A percentile compares a stretch with the other conserved stretches of the same genome.
phyloP scores from a whole-genome alignment of 257 asterid species.

The Solanum stenotomum region DNA sequence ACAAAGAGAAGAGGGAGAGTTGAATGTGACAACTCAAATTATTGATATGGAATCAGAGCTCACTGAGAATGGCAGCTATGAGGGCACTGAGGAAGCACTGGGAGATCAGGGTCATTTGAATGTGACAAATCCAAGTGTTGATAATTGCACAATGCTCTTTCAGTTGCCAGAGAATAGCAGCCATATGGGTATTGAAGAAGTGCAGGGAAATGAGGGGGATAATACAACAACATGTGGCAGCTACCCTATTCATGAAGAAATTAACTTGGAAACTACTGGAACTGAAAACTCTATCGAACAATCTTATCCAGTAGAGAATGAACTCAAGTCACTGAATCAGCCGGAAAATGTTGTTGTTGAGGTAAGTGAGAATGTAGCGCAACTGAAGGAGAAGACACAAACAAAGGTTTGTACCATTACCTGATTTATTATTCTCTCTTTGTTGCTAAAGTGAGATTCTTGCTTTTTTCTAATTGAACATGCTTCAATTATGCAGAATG shows the following conservation, averaged over 20 bases:
- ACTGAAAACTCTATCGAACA: constrained; percentile 14
- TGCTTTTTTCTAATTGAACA: constrained; percentile 3
- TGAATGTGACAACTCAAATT: background rate
- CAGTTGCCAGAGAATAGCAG: background rate
- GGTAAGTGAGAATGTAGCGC: constrained; percentile 4
- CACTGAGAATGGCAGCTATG: background rate
- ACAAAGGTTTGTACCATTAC: constrained; percentile 17
- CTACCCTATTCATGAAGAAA: background rate
- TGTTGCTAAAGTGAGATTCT: background rate
- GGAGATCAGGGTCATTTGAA: constrained; percentile 7
- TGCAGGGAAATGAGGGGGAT: constrained; percentile 6
- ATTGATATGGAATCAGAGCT: background rate
- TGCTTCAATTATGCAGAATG: constrained; percentile 25
- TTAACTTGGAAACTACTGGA: constrained; percentile 10
- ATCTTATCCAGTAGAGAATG: constrained; percentile 11
- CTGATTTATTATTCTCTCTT: background rate
- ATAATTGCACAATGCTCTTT: background rate
- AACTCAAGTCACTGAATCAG: constrained; percentile 7
- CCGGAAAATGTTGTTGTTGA: constrained; percentile 12
- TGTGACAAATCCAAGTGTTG: background rate
- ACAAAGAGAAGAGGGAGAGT: background rate
- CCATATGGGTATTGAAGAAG: constrained; percentile 13
- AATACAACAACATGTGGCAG: background rate
- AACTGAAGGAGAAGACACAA: constrained; percentile 2
- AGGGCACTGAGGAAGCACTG: background rate